Conservation (phyloP, 129 eudicot species). For the Centella asiatica region DNA sequence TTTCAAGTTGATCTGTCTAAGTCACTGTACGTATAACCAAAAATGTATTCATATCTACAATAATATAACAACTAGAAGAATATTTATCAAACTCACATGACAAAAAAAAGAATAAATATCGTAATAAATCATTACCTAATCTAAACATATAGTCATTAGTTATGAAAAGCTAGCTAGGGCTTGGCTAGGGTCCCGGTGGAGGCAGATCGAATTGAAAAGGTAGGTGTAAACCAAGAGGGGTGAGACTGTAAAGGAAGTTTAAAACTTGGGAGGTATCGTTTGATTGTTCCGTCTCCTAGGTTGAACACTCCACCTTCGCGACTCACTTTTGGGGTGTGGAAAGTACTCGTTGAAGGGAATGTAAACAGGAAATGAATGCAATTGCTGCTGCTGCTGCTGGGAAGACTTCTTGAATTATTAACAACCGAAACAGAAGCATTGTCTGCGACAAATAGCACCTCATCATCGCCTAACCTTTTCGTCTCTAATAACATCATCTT, state of each 20-base stretch:
- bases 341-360: too few relatives aligned
- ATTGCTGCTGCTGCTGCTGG: neutral
- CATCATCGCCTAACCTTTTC: neutral
- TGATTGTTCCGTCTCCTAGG: neutral
- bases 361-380: neutral
- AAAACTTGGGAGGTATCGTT: neutral
- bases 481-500: neutral
- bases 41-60: too few relatives aligned
- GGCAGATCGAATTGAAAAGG: too few relatives aligned
- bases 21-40: too few relatives aligned
- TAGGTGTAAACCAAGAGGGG: neutral
- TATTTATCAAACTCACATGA: too few relatives aligned
- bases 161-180: too few relatives aligned
- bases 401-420: neutral
- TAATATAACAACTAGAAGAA: too few relatives aligned
- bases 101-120: too few relatives aligned
- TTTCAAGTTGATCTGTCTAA: too few relatives aligned
- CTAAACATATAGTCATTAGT: too few relatives aligned
- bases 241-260: neutral
- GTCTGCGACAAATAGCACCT: neutral
- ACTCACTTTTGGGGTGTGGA: neutral
- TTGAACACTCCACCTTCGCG: neutral
- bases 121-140: too few relatives aligned
- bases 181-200: too few relatives aligned
- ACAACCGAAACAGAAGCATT: neutral